phyloP scores from a whole-genome alignment of 192 early-diverging fungal species.

The Coemansia sp. region DNA sequence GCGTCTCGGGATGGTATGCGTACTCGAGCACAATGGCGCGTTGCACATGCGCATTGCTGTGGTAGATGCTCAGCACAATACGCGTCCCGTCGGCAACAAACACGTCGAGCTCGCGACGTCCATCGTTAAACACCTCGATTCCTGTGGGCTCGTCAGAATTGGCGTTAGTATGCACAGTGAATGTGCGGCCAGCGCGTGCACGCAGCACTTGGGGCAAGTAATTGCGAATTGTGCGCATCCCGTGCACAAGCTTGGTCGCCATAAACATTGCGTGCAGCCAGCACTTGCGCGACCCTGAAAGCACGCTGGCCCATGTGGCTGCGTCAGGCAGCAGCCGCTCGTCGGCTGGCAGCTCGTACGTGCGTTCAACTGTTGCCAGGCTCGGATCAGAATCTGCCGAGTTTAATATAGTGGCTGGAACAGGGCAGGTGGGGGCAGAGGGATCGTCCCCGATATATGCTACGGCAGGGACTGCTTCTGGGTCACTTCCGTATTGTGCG shows the following conservation, averaged over 20 bases:
- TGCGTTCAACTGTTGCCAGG: background rate
- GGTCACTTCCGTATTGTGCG: slow-evolving; percentile 64
- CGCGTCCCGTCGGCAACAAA: slow-evolving; percentile 1
- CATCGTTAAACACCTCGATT: slow-evolving; percentile 1
- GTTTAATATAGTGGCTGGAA: background rate
- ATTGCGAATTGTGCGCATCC: slow-evolving; percentile 61
- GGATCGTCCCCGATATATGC: slow-evolving; percentile 64
- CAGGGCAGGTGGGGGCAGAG: background rate
- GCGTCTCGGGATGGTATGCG: slow-evolving; percentile 70
- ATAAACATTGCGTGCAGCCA: slow-evolving; percentile 88
- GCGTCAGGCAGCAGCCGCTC: slow-evolving; percentile 4
- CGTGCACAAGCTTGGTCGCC: slow-evolving; percentile 72
- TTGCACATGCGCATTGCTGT: slow-evolving; percentile 37
- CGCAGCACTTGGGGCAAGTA: slow-evolving; percentile 62
- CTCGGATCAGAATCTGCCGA: too few species aligned
- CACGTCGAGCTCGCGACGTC: slow-evolving; percentile 16
- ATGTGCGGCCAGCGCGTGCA: slow-evolving; percentile 58
- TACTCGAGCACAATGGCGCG: slow-evolving; percentile 74
- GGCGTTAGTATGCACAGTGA: slow-evolving; percentile 16
- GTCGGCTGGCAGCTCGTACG: slow-evolving; percentile 8
- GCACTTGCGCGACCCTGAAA: slow-evolving; percentile 64
- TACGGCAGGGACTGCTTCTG: slow-evolving; percentile 58
- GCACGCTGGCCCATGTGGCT: slow-evolving; percentile 61
- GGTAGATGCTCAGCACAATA: slow-evolving; percentile 59
- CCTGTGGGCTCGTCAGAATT: background rate